Percentiles rank a stretch among this genome's conserved stretches.
phyloP scores from a whole-genome alignment of 2,329 filamentous ascomycete genomes.

The Fusarium sp. region DNA sequence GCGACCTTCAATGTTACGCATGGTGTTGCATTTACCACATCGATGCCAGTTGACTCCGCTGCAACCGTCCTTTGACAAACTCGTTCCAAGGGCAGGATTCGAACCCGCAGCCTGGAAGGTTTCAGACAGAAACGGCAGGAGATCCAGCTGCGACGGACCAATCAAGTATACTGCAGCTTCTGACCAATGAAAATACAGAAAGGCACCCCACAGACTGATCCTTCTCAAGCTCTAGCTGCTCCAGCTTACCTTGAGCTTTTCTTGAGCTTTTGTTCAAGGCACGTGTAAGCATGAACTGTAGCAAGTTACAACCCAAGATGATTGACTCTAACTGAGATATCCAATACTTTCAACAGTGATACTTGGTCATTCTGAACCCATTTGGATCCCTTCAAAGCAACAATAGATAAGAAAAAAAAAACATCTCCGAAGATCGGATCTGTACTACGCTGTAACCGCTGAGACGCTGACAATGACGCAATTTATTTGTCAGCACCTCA shows the following conservation, averaged over 20 bases:
- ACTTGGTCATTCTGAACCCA: not conserved
- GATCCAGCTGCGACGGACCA: not conserved
- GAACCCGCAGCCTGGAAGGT: not conserved
- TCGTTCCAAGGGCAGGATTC: not conserved
- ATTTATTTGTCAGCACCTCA: slow-evolving; percentile 39
- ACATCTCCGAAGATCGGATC: slow-evolving; percentile 35
- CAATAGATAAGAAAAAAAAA: not conserved
- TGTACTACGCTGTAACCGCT: not conserved
- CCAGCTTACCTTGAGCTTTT: not conserved
- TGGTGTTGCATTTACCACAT: not conserved
- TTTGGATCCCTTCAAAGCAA: not conserved
- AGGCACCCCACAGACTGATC: not conserved
- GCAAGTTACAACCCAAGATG: not conserved
- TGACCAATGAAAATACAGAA: not conserved
- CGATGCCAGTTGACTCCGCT: not conserved
- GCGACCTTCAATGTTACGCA: not conserved
- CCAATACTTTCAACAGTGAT: not conserved
- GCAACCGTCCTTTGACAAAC: not conserved
- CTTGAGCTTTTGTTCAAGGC: not conserved
- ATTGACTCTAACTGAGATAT: not conserved
- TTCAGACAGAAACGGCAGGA: not conserved
- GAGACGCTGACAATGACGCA: slow-evolving; percentile 37
- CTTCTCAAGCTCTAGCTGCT: not conserved
- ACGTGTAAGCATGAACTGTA: not conserved
- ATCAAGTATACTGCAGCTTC: not conserved